Percentiles rank a stretch among this genome's conserved stretches.
These are phyloP conservation scores for Plantago elongata DNA, from an alignment of 257 asterid species.

Conservation along the genomic window DNA sequence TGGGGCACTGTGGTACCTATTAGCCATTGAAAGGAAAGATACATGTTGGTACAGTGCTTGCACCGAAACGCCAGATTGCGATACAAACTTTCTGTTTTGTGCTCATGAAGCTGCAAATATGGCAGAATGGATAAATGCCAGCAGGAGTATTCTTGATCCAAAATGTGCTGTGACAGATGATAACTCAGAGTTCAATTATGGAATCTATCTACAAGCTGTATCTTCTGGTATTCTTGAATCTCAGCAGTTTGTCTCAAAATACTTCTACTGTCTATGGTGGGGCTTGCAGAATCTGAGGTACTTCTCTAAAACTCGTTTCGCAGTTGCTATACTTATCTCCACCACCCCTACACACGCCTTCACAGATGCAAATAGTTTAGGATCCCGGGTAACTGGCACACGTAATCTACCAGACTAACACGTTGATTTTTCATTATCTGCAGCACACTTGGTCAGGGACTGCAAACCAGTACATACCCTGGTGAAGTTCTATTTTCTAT, in stretches of 20 bases:
- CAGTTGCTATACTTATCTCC: too few species aligned
- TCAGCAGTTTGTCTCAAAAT: constrained; percentile 54
- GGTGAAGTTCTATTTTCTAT: constrained; percentile 83
- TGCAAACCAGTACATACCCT: constrained; percentile 79
- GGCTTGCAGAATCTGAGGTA: constrained; percentile 88
- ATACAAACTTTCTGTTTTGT: constrained; percentile 49
- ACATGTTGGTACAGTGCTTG: constrained; percentile 88
- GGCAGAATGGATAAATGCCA: constrained; percentile 50
- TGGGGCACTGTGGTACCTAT: constrained; percentile 73
- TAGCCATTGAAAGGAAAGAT: constrained; percentile 83
- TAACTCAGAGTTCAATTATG: constrained; percentile 46
- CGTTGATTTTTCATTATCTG: constrained; percentile 15
- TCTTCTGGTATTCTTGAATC: constrained; percentile 66
- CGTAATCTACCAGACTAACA: constrained; percentile 1
- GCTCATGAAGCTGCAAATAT: constrained; percentile 42
- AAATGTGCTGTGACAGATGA: constrained; percentile 45
- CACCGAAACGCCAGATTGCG: constrained; percentile 36
- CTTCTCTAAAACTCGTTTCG: background rate
- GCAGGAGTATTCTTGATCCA: constrained; percentile 43
- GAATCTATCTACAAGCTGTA: constrained; percentile 70
- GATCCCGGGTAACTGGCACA: background rate
- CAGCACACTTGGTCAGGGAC: constrained; percentile 99
- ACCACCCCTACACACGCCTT: too few species aligned
- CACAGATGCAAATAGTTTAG: too few species aligned
- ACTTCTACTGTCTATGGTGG: constrained; percentile 93